phyloP scores from a whole-genome alignment of 2,329 filamentous ascomycete species.

The Lecanoromycetidae sp. region DNA sequence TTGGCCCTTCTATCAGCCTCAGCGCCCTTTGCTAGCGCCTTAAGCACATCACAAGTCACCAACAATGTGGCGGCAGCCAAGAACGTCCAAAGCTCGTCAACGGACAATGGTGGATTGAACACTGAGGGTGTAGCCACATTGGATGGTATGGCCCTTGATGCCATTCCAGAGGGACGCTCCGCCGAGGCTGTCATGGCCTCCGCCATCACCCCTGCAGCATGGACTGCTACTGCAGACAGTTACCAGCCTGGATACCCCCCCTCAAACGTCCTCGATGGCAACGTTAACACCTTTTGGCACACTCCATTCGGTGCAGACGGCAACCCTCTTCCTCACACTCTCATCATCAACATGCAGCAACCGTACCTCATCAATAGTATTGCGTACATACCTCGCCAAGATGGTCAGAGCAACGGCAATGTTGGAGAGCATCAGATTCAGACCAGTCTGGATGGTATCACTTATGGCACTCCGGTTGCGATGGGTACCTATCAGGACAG shows the following conservation, averaged over 20 bases:
- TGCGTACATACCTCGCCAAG: slow-evolving; percentile 25
- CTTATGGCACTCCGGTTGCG: slow-evolving; percentile 22
- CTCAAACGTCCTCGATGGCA: slow-evolving; percentile 25
- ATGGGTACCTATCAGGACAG: slow-evolving; percentile 25
- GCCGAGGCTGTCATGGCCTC: slow-evolving; percentile 3
- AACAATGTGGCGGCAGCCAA: not conserved
- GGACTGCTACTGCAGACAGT: slow-evolving; percentile 16
- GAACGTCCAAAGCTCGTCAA: slow-evolving; percentile 1
- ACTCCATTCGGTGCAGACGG: slow-evolving; percentile 21
- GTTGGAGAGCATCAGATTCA: slow-evolving; percentile 27
- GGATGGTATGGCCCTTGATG: slow-evolving; percentile 6
- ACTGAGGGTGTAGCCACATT: slow-evolving; percentile 7
- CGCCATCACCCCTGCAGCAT: slow-evolving; percentile 5
- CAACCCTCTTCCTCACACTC: slow-evolving; percentile 23
- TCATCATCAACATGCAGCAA: slow-evolving; percentile 26
- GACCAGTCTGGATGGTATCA: slow-evolving; percentile 24
- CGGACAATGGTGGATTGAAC: slow-evolving; percentile 1
- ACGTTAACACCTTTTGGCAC: slow-evolving; percentile 26
- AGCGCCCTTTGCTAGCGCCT: not conserved
- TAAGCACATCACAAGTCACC: not conserved
- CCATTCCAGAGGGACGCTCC: slow-evolving; percentile 11
- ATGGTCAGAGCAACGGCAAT: slow-evolving; percentile 25
- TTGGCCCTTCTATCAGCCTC: slow-evolving; percentile 4
- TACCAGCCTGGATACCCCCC: slow-evolving; percentile 15
- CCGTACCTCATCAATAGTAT: slow-evolving; percentile 24